These are phyloP conservation scores for Mycosphaerella sp. DNA, from an alignment of 2,329 filamentous ascomycete species.

Conservation along the genomic window DNA sequence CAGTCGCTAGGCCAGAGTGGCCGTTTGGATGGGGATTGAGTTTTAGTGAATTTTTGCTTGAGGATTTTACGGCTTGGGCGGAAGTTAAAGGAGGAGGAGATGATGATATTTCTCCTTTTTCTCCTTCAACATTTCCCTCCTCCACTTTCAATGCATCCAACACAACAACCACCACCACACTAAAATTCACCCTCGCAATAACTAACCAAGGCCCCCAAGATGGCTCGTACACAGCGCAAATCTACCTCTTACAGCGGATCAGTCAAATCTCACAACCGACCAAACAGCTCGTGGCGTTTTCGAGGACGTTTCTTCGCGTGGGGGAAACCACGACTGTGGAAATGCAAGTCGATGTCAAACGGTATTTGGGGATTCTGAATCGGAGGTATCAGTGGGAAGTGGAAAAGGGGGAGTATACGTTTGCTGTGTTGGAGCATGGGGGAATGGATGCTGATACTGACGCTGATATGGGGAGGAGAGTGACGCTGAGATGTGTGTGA, in stretches of 20 bases:
- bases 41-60: constrained; percentile 10
- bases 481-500: constrained; percentile 37
- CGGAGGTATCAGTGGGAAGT: constrained; percentile 41
- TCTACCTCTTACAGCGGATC: constrained; percentile 40
- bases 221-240: constrained; percentile 40
- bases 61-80: not conserved
- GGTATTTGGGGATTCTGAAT: constrained; percentile 42
- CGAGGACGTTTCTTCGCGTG: constrained; percentile 36
- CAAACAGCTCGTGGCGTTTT: constrained; percentile 42
- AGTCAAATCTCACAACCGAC: constrained; percentile 40
- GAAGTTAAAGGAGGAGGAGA: no score
- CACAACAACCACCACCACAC: no score
- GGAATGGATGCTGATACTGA: constrained; percentile 31
- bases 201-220: constrained; percentile 33
- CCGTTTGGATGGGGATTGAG: constrained; percentile 15
- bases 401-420: constrained; percentile 35
- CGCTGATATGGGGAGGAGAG: no score
- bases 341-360: constrained; percentile 38
- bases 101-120: not conserved
- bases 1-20: constrained; percentile 10
- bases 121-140: no score
- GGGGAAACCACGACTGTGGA: constrained; percentile 31
- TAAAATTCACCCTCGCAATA: constrained; percentile 36
- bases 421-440: constrained; percentile 16
- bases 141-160: no score